Evolutionary conservation across 2,329 filamentous ascomycete species (phyloP).

Genomic region (Trichoderma koningii): DNA sequence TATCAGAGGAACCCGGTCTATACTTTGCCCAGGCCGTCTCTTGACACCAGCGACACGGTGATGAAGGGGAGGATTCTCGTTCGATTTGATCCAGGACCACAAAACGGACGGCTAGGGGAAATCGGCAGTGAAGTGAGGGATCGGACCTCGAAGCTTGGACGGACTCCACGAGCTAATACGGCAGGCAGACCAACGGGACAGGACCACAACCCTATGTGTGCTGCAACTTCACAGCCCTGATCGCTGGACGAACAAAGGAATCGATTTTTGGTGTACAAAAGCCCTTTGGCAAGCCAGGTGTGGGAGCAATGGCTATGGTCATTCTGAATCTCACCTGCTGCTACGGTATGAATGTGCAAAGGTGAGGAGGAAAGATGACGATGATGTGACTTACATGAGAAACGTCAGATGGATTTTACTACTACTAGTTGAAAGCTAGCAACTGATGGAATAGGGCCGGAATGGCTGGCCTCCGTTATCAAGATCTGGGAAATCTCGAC

Average conservation of each 20-base stretch:
- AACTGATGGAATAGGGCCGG: not conserved
- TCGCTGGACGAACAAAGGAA: constrained; percentile 16
- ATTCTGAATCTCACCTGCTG: constrained; percentile 18
- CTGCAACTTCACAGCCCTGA: constrained; percentile 13
- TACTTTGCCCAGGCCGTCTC: constrained; percentile 17
- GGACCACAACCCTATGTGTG: constrained; percentile 22
- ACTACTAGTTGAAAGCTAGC: not conserved
- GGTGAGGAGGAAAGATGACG: constrained; percentile 13
- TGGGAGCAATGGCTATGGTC: not conserved
- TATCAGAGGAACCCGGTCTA: constrained; percentile 19
- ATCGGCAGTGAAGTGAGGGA: constrained; percentile 27
- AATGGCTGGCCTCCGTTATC: not conserved
- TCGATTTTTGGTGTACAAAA: not conserved
- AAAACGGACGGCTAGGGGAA: constrained; percentile 11
- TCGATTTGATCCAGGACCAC: constrained; percentile 19
- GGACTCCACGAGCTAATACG: constrained; percentile 22
- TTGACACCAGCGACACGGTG: constrained; percentile 6
- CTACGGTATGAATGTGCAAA: not conserved
- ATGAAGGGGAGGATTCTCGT: constrained; percentile 6
- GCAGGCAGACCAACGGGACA: constrained; percentile 19
- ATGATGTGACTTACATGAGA: constrained; percentile 24
- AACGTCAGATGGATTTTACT: not conserved
- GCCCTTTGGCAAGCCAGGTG: not conserved
- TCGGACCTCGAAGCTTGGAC: constrained; percentile 11
- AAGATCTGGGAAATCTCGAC: not conserved